phyloP scores from a whole-genome alignment of 495 filamentous ascomycete species.

The Neurospora sp. region DNA sequence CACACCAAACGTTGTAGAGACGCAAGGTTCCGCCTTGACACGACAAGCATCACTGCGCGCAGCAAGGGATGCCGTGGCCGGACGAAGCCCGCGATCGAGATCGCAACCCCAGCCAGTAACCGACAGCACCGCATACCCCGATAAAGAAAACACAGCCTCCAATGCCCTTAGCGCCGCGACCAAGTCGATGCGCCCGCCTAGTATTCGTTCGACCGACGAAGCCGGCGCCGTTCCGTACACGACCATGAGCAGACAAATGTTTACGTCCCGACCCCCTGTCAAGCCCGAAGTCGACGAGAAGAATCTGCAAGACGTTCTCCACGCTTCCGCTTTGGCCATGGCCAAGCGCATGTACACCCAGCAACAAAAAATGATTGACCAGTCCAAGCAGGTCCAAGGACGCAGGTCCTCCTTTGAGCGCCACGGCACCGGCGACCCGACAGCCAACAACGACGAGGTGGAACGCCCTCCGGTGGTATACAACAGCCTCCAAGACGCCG shows the following conservation, averaged over 20 bases:
- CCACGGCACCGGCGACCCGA: slow-evolving; percentile 5
- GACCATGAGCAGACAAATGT: slow-evolving; percentile 53
- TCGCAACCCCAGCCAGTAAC: slow-evolving; percentile 42
- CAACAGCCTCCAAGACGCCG: slow-evolving; percentile 66
- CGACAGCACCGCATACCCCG: slow-evolving; percentile 37
- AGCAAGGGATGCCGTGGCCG: slow-evolving; percentile 63
- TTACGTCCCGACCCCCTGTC: slow-evolving; percentile 64
- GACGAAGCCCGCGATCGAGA: slow-evolving; percentile 49
- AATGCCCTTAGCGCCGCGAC: slow-evolving; percentile 63
- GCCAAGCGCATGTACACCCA: slow-evolving; percentile 71
- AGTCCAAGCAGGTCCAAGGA: slow-evolving; percentile 27
- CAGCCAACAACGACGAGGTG: slow-evolving; percentile 10
- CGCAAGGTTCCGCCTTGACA: slow-evolving; percentile 6
- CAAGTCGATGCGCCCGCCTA: slow-evolving; percentile 37
- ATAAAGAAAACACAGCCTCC: slow-evolving; percentile 46
- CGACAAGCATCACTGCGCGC: slow-evolving; percentile 55
- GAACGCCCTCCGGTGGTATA: slow-evolving; percentile 28
- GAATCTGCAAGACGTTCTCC: slow-evolving; percentile 57
- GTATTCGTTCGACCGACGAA: slow-evolving; percentile 21
- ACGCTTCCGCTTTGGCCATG: slow-evolving; percentile 78
- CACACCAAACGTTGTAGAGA: neutral
- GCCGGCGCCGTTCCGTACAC: slow-evolving; percentile 35
- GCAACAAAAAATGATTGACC: slow-evolving; percentile 48
- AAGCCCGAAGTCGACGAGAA: slow-evolving; percentile 62
- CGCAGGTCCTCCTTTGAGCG: slow-evolving; percentile 18